Evolutionary conservation across 2,329 filamentous ascomycete genomes (phyloP), one percentile per base, ranked within the genome.

Genomic region (Colletotrichum chlorophyti): DNA sequence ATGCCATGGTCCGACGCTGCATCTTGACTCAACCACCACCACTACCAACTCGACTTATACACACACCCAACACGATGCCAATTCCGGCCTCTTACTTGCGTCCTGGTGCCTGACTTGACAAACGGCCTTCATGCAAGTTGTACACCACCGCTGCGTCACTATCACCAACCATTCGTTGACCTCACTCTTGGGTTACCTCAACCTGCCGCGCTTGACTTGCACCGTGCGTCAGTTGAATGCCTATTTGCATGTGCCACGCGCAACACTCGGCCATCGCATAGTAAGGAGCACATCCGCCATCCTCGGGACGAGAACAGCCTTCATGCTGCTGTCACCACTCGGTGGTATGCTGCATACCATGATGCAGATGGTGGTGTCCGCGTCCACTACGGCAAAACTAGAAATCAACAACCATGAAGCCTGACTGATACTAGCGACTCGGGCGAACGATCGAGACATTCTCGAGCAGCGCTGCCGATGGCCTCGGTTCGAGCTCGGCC

Each of bases 31-130:
- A 12, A 42, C 40, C n/a, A 53, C 19, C 34, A 45, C 24, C 29
- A 29, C 4, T n/a, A 32, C 26, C 9, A 43, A 14, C 31, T 23
- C 26, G 26, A 49, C 34, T 35, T n/a, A 40, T 48, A 29, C 23
- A 37, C 43, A n/a, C 34, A n/a, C 34, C 32, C 17, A n/a, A 15
- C 12, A 11, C 31, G 42, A 21, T 48, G 29, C 55, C 35, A 49
- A 54, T 48, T 43, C 11, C 37, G 35, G 52, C 45, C 37, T 50
- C 55, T 59, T 34, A 58, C 54, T n/a, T 53, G 54, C 49, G 23
- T 53, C 41, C 40, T 14, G 42, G 54, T 54, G 54, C 54, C 49
- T 43, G 35, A 29, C 31, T 46, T 42, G 41, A 27, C 41, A 26
- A 21, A 26, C 27, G 38, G 34, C 37, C 49, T 23, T 54, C 29